Conservation (phyloP, 192 early-diverging fungal genomes). For the Diversispora eburnea region DNA sequence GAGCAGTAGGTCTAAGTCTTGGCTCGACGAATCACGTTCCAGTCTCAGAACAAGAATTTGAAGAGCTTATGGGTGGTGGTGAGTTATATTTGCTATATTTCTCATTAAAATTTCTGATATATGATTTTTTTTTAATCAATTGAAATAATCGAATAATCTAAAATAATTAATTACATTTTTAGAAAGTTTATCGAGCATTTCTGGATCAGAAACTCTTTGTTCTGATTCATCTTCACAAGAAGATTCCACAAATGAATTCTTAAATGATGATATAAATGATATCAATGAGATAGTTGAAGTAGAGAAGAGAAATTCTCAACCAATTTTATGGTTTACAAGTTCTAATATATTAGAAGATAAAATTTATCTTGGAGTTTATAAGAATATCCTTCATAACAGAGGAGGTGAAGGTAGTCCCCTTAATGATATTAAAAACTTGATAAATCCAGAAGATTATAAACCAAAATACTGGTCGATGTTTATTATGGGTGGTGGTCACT, state of each 20-base stretch:
- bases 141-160: background rate
- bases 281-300: conserved; percentile 19
- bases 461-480: conserved; percentile 70
- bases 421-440: background rate
- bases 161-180: background rate
- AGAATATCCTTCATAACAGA: conserved; percentile 7
- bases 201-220: conserved; percentile 19
- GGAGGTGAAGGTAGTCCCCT: background rate
- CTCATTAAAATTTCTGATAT: background rate
- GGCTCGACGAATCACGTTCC: conserved; percentile 26
- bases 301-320: background rate
- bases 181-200: conserved; percentile 31
- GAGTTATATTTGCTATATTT: too few species aligned
- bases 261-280: conserved; percentile 24
- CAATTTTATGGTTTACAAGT: conserved; percentile 23
- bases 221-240: conserved; percentile 5
- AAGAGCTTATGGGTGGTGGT: conserved; percentile 48
- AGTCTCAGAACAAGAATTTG: conserved; percentile 46
- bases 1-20: conserved; percentile 31
- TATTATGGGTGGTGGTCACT: conserved; percentile 82
- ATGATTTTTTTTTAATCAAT: background rate
- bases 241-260: conserved; percentile 5
- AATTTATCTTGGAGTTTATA: conserved; percentile 23
- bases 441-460: conserved; percentile 3
- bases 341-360: conserved; percentile 32